Evolutionary conservation across 257 asterid genomes (phyloP).

Genomic region (Solanum corneliomulleri): DNA sequence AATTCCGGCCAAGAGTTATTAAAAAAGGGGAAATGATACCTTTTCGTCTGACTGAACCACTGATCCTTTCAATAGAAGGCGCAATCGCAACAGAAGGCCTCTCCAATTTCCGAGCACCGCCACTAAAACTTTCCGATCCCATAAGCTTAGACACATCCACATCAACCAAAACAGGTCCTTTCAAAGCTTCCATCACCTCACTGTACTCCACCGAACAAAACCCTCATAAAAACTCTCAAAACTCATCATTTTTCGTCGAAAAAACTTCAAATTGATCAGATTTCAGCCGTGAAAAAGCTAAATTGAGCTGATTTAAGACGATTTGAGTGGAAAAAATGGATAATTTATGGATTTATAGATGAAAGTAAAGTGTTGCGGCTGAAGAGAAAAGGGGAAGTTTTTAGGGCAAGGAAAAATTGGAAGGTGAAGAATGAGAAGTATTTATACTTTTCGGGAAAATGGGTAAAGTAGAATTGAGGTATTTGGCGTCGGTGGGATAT

Average conservation of each 20-base stretch:
- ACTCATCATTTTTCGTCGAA: conserved; percentile 4
- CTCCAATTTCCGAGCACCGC: conserved; percentile 26
- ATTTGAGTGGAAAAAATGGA: background rate
- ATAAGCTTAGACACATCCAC: conserved; percentile 24
- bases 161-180: conserved; percentile 18
- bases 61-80: conserved; percentile 7
- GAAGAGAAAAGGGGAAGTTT: background rate
- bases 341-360: background rate
- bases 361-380: conserved; percentile 19
- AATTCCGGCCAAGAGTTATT: no score
- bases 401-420: conserved; percentile 23
- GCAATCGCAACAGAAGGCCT: conserved; percentile 9
- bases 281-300: conserved; percentile 9
- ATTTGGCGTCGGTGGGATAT: conserved; percentile 23
- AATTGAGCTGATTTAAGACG: conserved; percentile 1
- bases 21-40: background rate
- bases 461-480: conserved; percentile 6
- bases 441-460: conserved; percentile 56
- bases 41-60: conserved; percentile 4
- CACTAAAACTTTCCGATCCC: conserved; percentile 61
- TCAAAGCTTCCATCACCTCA: conserved; percentile 23
- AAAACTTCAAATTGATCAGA: background rate
- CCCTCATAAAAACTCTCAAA: conserved; percentile 14
- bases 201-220: conserved; percentile 2
- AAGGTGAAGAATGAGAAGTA: conserved; percentile 17